phyloP scores from a whole-genome alignment of 441 rosid genomes.

The Erysimum pusillum region DNA sequence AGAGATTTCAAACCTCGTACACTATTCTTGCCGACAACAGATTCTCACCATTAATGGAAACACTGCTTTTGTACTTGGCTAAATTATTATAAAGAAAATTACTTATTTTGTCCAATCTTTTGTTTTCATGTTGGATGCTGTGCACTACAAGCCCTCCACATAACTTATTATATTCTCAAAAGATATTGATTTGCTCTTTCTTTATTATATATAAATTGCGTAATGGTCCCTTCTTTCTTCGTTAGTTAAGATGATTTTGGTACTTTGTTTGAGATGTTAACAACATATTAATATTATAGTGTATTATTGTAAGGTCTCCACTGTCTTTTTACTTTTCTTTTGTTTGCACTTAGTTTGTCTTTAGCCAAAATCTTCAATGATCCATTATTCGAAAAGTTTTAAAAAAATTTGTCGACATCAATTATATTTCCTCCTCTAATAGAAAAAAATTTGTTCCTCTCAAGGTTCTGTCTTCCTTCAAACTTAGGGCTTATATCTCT shows the following conservation, averaged over 20 bases:
- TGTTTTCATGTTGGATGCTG: conserved; percentile 29
- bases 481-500: too few relatives aligned
- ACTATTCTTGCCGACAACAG: conserved; percentile 66
- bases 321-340: neutral
- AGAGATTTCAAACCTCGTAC: conserved; percentile 76
- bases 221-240: conserved; percentile 24
- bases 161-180: neutral
- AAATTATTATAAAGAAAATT: conserved; percentile 29
- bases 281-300: neutral
- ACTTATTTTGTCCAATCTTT: conserved; percentile 34
- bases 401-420: neutral
- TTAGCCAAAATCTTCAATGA: neutral
- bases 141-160: conserved; percentile 34
- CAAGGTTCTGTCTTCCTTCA: too few relatives aligned
- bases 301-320: conserved; percentile 1
- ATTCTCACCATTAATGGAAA: conserved; percentile 45
- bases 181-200: neutral
- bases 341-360: neutral
- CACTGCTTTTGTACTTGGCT: conserved; percentile 40
- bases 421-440: neutral
- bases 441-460: too few relatives aligned
- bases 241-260: neutral
- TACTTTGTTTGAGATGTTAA: neutral
- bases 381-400: neutral
- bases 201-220: neutral